These are phyloP conservation scores for Cyphellophora attinorum DNA, from an alignment of 2,329 filamentous ascomycete genomes.

Conservation along the genomic window DNA sequence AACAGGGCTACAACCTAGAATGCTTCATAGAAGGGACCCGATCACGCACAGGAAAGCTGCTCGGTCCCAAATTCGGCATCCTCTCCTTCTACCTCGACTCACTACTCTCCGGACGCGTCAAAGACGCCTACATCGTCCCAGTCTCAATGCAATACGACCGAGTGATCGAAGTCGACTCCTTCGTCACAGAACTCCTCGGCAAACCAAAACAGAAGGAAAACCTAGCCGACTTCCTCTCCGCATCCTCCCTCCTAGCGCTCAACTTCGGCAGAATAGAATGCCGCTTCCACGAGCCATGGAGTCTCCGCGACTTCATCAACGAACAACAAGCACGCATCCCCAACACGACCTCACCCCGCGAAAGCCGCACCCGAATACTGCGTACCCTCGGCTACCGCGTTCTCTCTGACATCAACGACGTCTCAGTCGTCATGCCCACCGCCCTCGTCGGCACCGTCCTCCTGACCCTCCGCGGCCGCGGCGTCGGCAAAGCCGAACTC, in stretches of 20 bases:
- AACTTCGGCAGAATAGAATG: conserved; percentile 89
- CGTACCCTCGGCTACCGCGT: conserved; percentile 87
- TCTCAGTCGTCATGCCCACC: conserved; percentile 96
- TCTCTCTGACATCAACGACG: conserved; percentile 85
- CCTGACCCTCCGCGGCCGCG: conserved; percentile 79
- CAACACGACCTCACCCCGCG: conserved; percentile 23
- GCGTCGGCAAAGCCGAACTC: conserved; percentile 79
- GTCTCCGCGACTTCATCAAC: conserved; percentile 68
- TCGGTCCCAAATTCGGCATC: conserved; percentile 93
- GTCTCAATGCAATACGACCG: conserved; percentile 98
- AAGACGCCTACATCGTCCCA: conserved; percentile 87
- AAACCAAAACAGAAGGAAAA: conserved; percentile 96
- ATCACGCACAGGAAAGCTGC: conserved; percentile 83
- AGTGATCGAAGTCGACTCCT: conserved; percentile 94
- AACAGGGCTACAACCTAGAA: conserved; percentile 87
- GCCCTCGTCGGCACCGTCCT: conserved; percentile 90
- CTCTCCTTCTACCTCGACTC: conserved; percentile 86
- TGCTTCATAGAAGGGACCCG: conserved; percentile 96
- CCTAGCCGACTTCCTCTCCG: conserved; percentile 75
- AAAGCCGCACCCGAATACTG: conserved; percentile 58
- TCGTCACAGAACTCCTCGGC: conserved; percentile 86
- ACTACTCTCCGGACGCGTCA: conserved; percentile 73
- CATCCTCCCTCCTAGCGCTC: conserved; percentile 78
- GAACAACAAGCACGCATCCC: conserved; percentile 57
- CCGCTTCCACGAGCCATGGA: conserved; percentile 95